Evolutionary conservation across 257 asterid genomes (phyloP), one percentile per base, ranked within the genome.

Genomic region (Plantago ovata): DNA sequence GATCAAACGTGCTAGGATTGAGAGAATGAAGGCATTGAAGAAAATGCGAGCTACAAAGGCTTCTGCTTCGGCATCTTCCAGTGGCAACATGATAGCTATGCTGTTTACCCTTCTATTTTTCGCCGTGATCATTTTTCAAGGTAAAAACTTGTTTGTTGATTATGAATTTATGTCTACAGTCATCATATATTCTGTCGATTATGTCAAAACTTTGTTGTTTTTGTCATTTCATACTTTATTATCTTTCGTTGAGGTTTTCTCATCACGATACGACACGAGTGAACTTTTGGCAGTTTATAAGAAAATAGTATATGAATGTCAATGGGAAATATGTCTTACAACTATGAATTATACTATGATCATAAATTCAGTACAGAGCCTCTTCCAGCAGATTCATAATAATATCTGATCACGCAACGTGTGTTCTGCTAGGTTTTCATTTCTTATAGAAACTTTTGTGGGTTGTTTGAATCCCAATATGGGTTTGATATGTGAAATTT

Each of bases 1-100:
- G 78, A 63, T 87, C 3, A 92, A 87, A 65, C 92, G 93, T 9
- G 95, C 96, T 4, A 69, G 90, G 70, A 70, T 75, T 15, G 98
- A 91, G 64, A 69, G 95, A 43, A 77, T 81, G 80, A 92, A 81
- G 79, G 92, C 86, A 0, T 54, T 79, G 81, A 88, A 80, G 91
- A 85, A 77, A 73, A 61, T 73, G 77, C 84, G 72, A 72, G 81
- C 80, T 19, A 80, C 86, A 24, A 85, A 83, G 62, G 70, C 68
- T 19, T 64, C 83, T 0, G 44, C 66, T 2, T 44, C 87, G 1
- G n/a, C 82, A 4, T 72, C 85, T 56, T 71, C 84, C 0, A 69
- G 71, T 60, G 87, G 87, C 65, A 83, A 77, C 75, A 62, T 80
- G 42, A 23, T 87, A 11, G 89, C 96, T 50, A 65, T 83, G 81